Evolutionary conservation across 2,329 filamentous ascomycete species (phyloP), one percentile per base, ranked within the genome.

Genomic region (Elsinoe australis): DNA sequence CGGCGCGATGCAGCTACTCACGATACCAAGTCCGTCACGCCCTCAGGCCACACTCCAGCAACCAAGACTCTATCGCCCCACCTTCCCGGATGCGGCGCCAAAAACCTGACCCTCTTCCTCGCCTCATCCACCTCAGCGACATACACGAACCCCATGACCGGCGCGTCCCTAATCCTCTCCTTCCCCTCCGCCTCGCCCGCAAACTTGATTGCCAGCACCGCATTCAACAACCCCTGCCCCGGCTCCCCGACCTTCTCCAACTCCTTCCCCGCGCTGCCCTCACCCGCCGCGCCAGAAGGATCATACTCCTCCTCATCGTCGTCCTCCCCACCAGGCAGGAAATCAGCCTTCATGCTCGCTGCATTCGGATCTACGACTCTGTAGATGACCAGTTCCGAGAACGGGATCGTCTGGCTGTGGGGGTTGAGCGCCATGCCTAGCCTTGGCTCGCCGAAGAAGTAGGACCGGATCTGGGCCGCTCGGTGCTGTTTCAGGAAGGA

Each of bases 111-210:
- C 63, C 85, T 85, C 55, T 80, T 80, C 64, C 85, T 85, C 57
- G 84, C 82, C 60, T 87, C 85, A 60, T 98, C 89, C 3, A 96
- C 87, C 53, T 95, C 87, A 1, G 87, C 83, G 12, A 96, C 85
- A 60, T 95, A 95, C 22, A 95, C 76, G 60, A 94, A 98, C 0
- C 92, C 92, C 76, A 94, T 84, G 22, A 96, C 82, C 49, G 83
- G 84, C 5, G 88, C 81, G 56, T 89, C 83, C 9, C 87, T 78
- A 35, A 96, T 81, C 1, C 79, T 76, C 39, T 86, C 80, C 5
- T 83, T 76, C 1, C 76, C 69, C 52, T 92, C 87, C 38, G 77
- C 80, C 0, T 60, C 60, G 78, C 67, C 2, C 78, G 75, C 36
- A 85, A 87, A 60, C 65, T 94, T 87, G 47, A 98, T 82, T 0